Evolutionary conservation across 805 yeast genomes (phyloP), one percentile per base, ranked within the genome.

Genomic region (Myxozyma kluyveri): DNA sequence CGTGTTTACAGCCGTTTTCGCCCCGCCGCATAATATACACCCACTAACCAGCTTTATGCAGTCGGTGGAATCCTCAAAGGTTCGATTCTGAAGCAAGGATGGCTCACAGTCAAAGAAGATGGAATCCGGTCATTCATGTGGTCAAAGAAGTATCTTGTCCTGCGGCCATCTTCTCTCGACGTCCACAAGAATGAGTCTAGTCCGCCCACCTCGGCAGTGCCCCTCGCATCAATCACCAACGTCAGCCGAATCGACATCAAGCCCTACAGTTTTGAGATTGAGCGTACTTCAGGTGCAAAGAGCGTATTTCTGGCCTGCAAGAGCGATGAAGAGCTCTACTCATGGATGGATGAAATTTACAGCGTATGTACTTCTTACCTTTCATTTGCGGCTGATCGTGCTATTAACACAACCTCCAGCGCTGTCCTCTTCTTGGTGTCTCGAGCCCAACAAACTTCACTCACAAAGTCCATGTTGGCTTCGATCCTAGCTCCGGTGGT

Each of bases 381-480:
- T 33, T 23, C 4, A n/a, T n/a, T n/a, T n/a, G n/a, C n/a, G n/a
- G n/a, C n/a, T n/a, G n/a, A n/a, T n/a, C n/a, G n/a, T n/a, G n/a
- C n/a, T n/a, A n/a, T n/a, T n/a, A n/a, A n/a, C n/a, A n/a, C n/a
- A n/a, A n/a, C n/a, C n/a, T n/a, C n/a, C 21, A 56, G 60, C 67
- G 69, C 48, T 66, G 71, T 43, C 75, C 75, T 3, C 55, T 67
- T 23, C 65, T 69, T 19, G 74, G 74, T 35, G 96, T 93, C 9
- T 89, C 97, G 2, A 83, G 83, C 36, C 99, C 99, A 5, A 87
- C 91, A 17, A 90, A 91, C 68, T 91, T 91, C 68, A 88, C 96
- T 9, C 99, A 95, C 67, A 86, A 84, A 64, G 96, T 90, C 27
- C 98, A 93, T 64, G 98, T 93, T 7, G 96, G 96, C 22, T 83